phyloP scores from a whole-genome alignment of 805 yeast genomes.

The Wickerhamomyces queroliae region DNA sequence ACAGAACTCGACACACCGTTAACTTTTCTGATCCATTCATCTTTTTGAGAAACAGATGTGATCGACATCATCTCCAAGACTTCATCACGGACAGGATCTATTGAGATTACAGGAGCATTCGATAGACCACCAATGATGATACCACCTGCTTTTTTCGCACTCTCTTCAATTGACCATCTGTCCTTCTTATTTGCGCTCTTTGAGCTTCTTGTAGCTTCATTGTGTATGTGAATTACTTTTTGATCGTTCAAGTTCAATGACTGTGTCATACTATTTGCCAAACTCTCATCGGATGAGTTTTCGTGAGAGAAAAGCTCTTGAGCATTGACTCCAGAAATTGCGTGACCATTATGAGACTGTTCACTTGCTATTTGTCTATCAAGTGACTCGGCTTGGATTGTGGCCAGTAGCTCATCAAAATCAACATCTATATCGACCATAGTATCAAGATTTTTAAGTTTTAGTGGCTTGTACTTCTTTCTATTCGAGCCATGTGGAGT shows the following conservation, averaged over 20 bases:
- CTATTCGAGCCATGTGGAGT: slow-evolving; percentile 23
- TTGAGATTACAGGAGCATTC: slow-evolving; percentile 65
- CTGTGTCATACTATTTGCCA: slow-evolving; percentile 17
- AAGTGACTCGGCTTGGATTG: slow-evolving; percentile 28
- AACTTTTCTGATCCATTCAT: slow-evolving; percentile 74
- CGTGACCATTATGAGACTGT: not conserved
- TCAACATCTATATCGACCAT: slow-evolving; percentile 69
- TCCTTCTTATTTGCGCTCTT: slow-evolving; percentile 72
- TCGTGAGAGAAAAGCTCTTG: slow-evolving; percentile 19
- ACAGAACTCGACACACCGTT: slow-evolving; percentile 75
- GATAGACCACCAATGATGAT: slow-evolving; percentile 48
- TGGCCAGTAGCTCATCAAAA: slow-evolving; percentile 53
- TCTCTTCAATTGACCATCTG: slow-evolving; percentile 71
- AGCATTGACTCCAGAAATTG: slow-evolving; percentile 8
- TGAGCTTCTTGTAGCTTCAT: slow-evolving; percentile 75
- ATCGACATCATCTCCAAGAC: slow-evolving; percentile 77
- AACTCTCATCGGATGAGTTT: slow-evolving; percentile 16
- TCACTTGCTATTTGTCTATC: slow-evolving; percentile 3
- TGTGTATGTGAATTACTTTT: slow-evolving; percentile 61
- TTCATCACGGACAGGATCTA: slow-evolving; percentile 77
- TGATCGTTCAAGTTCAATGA: slow-evolving; percentile 34
- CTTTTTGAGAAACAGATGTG: slow-evolving; percentile 69
- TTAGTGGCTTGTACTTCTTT: slow-evolving; percentile 68
- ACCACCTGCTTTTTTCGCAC: slow-evolving; percentile 56
- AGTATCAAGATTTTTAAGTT: slow-evolving; percentile 57